Evolutionary conservation across 176 grass and related monocot species (phyloP).

Genomic region (Microstegium vimineum): DNA sequence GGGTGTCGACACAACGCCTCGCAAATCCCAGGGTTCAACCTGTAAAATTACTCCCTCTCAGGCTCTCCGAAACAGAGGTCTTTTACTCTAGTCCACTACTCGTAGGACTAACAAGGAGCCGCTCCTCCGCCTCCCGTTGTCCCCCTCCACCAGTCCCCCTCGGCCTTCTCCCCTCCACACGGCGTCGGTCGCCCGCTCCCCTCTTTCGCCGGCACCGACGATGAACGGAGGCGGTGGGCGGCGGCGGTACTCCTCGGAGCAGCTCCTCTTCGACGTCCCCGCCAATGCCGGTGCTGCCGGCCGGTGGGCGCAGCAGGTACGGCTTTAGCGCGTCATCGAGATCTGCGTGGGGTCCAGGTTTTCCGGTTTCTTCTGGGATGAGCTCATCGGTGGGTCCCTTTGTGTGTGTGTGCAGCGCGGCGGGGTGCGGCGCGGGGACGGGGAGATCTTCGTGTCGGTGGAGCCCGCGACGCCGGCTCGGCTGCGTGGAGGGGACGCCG

Average conservation of each 20-base stretch:
- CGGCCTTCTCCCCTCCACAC: not conserved
- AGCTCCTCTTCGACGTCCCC: slow-evolving; percentile 67
- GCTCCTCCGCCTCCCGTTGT: slow-evolving; percentile 37
- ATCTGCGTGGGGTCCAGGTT: slow-evolving; percentile 30
- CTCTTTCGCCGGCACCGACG: slow-evolving; percentile 12
- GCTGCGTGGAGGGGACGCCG: slow-evolving; percentile 37
- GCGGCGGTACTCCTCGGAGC: slow-evolving; percentile 66
- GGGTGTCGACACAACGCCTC: not conserved
- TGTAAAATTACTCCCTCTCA: not conserved
- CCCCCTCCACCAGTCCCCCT: not conserved
- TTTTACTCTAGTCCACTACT: not conserved
- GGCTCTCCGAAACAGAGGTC: not conserved
- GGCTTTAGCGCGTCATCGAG: slow-evolving; percentile 11
- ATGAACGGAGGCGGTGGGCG: slow-evolving; percentile 54
- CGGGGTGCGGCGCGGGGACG: slow-evolving; percentile 56
- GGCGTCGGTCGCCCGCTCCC: not conserved
- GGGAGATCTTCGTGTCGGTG: slow-evolving; percentile 71
- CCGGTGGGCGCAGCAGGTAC: slow-evolving; percentile 54
- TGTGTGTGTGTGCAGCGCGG: slow-evolving; percentile 35
- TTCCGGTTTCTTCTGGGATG: not conserved
- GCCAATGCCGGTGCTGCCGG: slow-evolving; percentile 39
- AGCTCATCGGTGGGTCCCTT: slow-evolving; percentile 3
- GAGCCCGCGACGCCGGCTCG: slow-evolving; percentile 64
- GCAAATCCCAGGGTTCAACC: slow-evolving; percentile 12
- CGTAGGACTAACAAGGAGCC: not conserved